Conservation (phyloP, 139 green algal species). For the Chlorella sp. region DNA sequence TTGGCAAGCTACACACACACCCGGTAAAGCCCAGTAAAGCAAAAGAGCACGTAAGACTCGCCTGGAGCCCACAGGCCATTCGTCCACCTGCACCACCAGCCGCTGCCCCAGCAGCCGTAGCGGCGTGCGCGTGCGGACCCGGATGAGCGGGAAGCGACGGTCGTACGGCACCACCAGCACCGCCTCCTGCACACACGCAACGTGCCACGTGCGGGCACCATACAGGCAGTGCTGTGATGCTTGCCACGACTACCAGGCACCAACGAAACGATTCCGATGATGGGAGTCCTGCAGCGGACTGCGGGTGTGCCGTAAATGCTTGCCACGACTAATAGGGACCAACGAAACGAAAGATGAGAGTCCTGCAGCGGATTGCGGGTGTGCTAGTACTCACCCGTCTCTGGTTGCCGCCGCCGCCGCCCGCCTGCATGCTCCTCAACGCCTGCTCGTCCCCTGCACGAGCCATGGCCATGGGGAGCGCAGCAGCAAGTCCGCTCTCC, state of each 20-base stretch:
- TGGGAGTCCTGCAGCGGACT: neutral
- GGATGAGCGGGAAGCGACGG: slow-evolving; percentile 29
- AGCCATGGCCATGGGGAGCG: neutral
- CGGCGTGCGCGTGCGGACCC: slow-evolving; percentile 26
- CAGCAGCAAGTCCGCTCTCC: no score
- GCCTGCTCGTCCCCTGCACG: neutral
- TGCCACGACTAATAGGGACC: neutral
- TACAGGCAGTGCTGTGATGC: neutral
- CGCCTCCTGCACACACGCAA: slow-evolving; percentile 17
- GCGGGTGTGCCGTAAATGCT: neutral
- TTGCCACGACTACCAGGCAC: neutral
- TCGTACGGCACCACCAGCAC: slow-evolving; percentile 39
- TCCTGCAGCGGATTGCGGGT: neutral
- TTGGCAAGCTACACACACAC: no score
- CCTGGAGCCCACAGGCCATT: slow-evolving; percentile 26
- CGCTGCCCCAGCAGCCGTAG: slow-evolving; percentile 28
- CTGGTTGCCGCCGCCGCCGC: neutral
- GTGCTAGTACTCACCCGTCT: neutral
- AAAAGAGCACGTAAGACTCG: no score
- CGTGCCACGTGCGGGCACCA: neutral
- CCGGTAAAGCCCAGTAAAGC: no score
- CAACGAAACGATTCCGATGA: neutral
- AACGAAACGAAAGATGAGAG: neutral
- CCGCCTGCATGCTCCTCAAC: neutral
- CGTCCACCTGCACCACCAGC: slow-evolving; percentile 48